These are phyloP conservation scores for Gossypium arboreum DNA, from an alignment of 345 rosid genomes.

Conservation along the genomic window DNA sequence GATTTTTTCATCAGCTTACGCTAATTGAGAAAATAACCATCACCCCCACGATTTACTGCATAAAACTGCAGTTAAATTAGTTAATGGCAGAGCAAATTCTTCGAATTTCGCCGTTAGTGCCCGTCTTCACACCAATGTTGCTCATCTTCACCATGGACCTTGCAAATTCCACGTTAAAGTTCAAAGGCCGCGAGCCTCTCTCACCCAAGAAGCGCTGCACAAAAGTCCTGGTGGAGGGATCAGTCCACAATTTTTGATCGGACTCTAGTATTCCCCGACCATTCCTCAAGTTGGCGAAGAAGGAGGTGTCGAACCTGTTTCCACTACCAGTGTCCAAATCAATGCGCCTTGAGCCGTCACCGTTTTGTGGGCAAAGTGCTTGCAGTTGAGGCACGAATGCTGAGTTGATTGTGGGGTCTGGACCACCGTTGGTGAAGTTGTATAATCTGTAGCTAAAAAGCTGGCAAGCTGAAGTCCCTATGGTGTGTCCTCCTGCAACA, in stretches of 20 bases:
- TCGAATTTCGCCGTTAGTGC: conserved; percentile 45
- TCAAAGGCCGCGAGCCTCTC: conserved; percentile 15
- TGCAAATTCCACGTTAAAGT: conserved; percentile 45
- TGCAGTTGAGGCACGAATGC: conserved; percentile 37
- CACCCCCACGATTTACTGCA: too few relatives aligned
- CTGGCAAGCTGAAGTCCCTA: conserved; percentile 51
- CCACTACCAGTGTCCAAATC: conserved; percentile 46
- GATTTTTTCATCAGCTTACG: too few relatives aligned
- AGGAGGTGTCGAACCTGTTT: conserved; percentile 37
- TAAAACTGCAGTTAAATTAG: neutral
- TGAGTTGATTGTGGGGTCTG: conserved; percentile 40
- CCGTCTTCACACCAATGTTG: conserved; percentile 45
- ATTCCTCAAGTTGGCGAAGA: conserved; percentile 39
- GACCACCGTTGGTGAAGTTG: conserved; percentile 27
- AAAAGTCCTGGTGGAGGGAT: conserved; percentile 35
- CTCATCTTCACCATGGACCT: conserved; percentile 66
- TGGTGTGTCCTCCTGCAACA: conserved; percentile 50
- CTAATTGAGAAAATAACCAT: too few relatives aligned
- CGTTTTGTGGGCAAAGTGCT: conserved; percentile 40
- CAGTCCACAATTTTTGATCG: conserved; percentile 41
- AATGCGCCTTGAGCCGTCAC: conserved; percentile 34
- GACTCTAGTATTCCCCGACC: conserved; percentile 42
- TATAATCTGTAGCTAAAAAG: conserved; percentile 38
- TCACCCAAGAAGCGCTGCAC: conserved; percentile 37
- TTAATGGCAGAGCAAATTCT: conserved; percentile 46